These are phyloP conservation scores for Phaseolus lunatus DNA, from an alignment of 306 rosid genomes.

Conservation along the genomic window DNA sequence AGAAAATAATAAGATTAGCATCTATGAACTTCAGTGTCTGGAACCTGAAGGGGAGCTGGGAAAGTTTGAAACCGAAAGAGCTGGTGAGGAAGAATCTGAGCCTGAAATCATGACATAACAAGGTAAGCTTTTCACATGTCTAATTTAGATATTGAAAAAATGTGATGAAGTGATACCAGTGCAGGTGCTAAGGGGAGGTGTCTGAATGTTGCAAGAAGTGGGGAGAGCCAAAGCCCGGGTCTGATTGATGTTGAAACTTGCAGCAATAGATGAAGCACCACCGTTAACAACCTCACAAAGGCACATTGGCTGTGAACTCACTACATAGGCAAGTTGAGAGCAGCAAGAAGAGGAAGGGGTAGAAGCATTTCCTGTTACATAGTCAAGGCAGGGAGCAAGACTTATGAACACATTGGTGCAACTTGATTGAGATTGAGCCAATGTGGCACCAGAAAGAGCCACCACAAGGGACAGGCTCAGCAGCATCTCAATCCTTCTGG, in stretches of 20 bases:
- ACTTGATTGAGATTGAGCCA: conserved; percentile 56
- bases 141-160: background rate
- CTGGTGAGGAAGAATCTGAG: conserved; percentile 47
- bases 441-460: conserved; percentile 38
- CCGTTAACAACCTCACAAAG: conserved; percentile 67
- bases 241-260: conserved; percentile 61
- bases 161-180: conserved; percentile 37
- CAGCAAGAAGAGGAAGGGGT: conserved; percentile 64
- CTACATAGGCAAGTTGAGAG: conserved; percentile 59
- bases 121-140: background rate
- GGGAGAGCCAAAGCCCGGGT: conserved; percentile 66
- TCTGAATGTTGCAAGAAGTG: conserved; percentile 55
- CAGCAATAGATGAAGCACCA: conserved; percentile 50
- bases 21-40: background rate
- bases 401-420: conserved; percentile 61
- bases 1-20: background rate
- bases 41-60: conserved; percentile 62
- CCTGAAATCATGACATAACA: conserved; percentile 36
- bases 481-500: conserved; percentile 37
- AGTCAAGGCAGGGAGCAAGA: conserved; percentile 65
- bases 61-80: conserved; percentile 33
- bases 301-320: conserved; percentile 63
- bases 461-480: conserved; percentile 38
- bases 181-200: conserved; percentile 64
- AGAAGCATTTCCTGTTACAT: conserved; percentile 55